Conservation (phyloP, 495 filamentous ascomycete species). For the Usnea hakonensis region DNA sequence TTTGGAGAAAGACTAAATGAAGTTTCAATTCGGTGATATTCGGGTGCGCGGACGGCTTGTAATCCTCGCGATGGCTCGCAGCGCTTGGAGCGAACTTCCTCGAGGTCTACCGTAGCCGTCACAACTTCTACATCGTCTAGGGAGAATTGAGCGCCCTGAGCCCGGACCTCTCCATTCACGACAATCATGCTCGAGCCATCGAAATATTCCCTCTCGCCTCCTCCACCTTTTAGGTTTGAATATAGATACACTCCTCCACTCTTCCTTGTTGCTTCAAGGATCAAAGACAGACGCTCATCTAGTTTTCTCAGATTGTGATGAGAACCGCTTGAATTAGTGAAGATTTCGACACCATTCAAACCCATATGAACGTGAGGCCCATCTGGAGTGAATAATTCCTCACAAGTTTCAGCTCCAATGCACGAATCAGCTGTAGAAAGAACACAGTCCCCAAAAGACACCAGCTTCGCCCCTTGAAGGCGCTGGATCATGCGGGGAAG, state of each 20-base stretch:
- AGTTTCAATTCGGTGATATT: slow-evolving; percentile 37
- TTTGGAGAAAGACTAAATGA: slow-evolving; percentile 33
- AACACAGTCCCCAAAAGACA: slow-evolving; percentile 70
- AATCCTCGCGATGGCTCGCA: slow-evolving; percentile 45
- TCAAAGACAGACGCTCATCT: slow-evolving; percentile 62
- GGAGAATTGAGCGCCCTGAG: slow-evolving; percentile 67
- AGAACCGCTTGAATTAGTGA: slow-evolving; percentile 66
- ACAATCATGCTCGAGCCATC: slow-evolving; percentile 77
- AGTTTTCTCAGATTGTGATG: slow-evolving; percentile 74
- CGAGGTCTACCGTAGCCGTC: slow-evolving; percentile 73
- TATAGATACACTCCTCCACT: slow-evolving; percentile 73
- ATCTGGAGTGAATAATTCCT: slow-evolving; percentile 69
- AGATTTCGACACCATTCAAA: slow-evolving; percentile 63
- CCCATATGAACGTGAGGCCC: slow-evolving; percentile 43
- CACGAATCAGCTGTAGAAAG: slow-evolving; percentile 65
- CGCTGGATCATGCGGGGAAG: slow-evolving; percentile 57
- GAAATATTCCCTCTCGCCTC: slow-evolving; percentile 51
- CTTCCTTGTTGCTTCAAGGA: slow-evolving; percentile 65
- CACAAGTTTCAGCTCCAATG: slow-evolving; percentile 68
- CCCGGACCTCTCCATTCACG: slow-evolving; percentile 68
- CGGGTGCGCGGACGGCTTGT: slow-evolving; percentile 43
- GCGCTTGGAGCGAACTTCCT: slow-evolving; percentile 58
- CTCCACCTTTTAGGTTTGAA: slow-evolving; percentile 67
- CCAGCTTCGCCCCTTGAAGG: slow-evolving; percentile 52
- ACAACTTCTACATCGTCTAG: slow-evolving; percentile 79